Evolutionary conservation across 805 yeast species (phyloP).

Genomic region (Yamadazyma akitaensis): DNA sequence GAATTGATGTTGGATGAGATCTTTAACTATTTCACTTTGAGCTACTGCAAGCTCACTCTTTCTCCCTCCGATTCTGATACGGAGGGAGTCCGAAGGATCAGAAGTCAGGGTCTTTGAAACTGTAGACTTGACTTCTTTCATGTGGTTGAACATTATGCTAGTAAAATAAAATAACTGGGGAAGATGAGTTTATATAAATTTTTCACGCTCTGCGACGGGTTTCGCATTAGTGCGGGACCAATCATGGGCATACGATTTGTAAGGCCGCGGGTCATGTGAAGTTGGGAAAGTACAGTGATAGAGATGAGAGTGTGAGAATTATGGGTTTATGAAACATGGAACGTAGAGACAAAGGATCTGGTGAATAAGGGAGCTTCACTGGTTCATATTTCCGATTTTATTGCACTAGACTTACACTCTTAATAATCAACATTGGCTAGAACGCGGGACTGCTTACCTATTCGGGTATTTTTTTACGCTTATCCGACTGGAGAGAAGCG

Average conservation of each 20-base stretch:
- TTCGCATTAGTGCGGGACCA: conserved; percentile 8
- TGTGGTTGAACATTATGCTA: background rate
- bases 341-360: too few species aligned
- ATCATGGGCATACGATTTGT: conserved; percentile 6
- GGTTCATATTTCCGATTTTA: background rate
- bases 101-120: background rate
- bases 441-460: background rate
- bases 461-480: background rate
- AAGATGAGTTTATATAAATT: conserved; percentile 8
- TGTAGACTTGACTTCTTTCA: background rate
- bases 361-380: too few species aligned
- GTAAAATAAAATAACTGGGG: background rate
- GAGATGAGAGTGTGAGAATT: background rate
- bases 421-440: background rate
- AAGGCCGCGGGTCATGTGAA: conserved; percentile 8
- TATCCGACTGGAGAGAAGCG: background rate
- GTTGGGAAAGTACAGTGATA: background rate
- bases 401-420: background rate
- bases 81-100: background rate
- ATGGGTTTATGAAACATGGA: background rate
- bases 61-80: conserved; percentile 71
- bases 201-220: conserved; percentile 1
- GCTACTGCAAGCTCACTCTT: conserved; percentile 82
- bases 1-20: conserved; percentile 51
- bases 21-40: conserved; percentile 76